Base-by-base conservation (phyloP, 129 eudicot genomes). In the Apium graveolens region DNA sequence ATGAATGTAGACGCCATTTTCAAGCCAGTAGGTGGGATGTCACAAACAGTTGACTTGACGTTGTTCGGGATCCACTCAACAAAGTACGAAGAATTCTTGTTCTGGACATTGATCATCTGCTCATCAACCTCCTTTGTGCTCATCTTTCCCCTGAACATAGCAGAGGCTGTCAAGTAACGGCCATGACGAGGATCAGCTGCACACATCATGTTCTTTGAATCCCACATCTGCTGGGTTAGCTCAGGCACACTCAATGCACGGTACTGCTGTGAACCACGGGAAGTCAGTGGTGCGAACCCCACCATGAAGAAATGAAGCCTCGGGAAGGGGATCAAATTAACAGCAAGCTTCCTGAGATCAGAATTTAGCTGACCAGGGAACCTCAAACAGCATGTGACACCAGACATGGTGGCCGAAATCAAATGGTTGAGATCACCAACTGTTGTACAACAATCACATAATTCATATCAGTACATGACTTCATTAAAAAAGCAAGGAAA, bases 251-350 rank as follows among this genome's bases (percentile, higher is more conserved):
- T 78, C 9, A 83, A 65, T 38, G 86, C 86, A 18, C 86, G 80
- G 49, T 83, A 83, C 63, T 78, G 82, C 46, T 83, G 82, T 39
- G 86, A 83, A 32, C 82, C 80, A 45, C 82, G 86, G 32, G 86
- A 83, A 13, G 82, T 83, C 49, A 71, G 26, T 0, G 97, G 97
- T 0, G 97, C 97, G 3, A 91, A 91, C 2, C 96, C 96, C 2
- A 90, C 96, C 96, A 90, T 90, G 81, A 90, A 90, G 85, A 90
- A 90, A 80, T 91, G 97, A 60, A 91, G 93, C n/a, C 97, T 92
- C 0, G 97, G 97, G 85, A 91, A 91, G 0, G 97, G 97, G 79
- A 91, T 89, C 39, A 91, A 82, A 79, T 91, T 91, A 43, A 91
- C 97, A 20, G 97, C 97, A n/a, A 91, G 91, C 76, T 91, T 91